Conservation (phyloP, 352 stramenopile genomes). For the Globisporangium apiculatum region DNA sequence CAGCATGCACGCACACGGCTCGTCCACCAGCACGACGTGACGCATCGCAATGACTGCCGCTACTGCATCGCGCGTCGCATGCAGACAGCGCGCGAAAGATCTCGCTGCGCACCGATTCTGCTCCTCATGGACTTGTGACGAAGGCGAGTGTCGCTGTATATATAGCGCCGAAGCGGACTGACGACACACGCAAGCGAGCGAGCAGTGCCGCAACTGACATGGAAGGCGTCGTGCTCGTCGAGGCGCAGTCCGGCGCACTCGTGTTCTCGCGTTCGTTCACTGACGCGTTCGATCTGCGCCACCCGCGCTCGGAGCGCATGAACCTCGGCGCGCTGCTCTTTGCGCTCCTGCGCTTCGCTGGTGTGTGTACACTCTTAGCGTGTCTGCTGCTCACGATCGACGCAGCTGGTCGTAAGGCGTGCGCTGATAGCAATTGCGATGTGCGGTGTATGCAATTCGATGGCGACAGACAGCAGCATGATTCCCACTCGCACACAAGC, state of each 20-base stretch:
- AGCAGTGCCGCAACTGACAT: constrained; percentile 13
- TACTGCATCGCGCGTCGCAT: constrained; percentile 17
- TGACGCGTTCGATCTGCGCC: constrained; percentile 29
- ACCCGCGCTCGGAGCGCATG: constrained; percentile 48
- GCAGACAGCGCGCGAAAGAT: constrained; percentile 58
- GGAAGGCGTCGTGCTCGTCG: constrained; percentile 51
- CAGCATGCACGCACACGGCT: constrained; percentile 36
- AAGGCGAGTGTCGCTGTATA: no score
- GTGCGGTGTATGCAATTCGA: background rate
- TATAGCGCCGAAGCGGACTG: no score
- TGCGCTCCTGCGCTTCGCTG: constrained; percentile 53
- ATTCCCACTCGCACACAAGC: background rate
- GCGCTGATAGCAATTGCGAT: background rate
- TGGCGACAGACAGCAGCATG: constrained; percentile 6
- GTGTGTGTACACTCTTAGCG: constrained; percentile 7
- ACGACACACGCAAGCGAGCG: no score
- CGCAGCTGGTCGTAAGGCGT: no score
- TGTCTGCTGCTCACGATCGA: background rate
- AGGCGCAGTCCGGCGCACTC: constrained; percentile 36
- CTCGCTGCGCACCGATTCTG: constrained; percentile 26
- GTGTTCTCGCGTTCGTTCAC: constrained; percentile 49
- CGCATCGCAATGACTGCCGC: background rate
- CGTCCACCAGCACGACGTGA: constrained; percentile 38
- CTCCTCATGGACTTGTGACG: no score
- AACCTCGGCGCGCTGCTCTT: constrained; percentile 61